These are phyloP conservation scores for Penicillium paxilli DNA, from an alignment of 495 filamentous ascomycete species.

Conservation along the genomic window DNA sequence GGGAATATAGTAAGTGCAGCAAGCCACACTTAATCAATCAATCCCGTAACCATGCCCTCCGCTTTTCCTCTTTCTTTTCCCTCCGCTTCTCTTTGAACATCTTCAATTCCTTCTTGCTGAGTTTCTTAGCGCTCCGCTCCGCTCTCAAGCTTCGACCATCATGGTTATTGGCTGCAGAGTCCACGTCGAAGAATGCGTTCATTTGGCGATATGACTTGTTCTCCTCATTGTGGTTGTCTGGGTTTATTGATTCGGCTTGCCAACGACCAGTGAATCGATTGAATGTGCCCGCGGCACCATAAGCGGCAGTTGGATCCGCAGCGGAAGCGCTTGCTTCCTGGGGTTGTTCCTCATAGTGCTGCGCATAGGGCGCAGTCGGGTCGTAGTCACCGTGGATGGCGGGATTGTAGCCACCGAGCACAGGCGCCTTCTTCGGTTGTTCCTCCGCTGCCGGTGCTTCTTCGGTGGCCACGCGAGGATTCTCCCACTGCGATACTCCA, in stretches of 20 bases:
- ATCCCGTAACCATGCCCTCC: conserved; percentile 87
- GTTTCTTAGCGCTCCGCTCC: conserved; percentile 81
- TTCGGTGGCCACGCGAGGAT: conserved; percentile 70
- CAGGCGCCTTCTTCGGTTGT: conserved; percentile 22
- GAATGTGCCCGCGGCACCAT: conserved; percentile 72
- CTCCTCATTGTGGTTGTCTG: conserved; percentile 83
- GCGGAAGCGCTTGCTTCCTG: conserved; percentile 24
- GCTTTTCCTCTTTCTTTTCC: conserved; percentile 92
- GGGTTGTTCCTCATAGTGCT: conserved; percentile 43
- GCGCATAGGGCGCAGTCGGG: conserved; percentile 87
- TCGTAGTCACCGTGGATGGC: conserved; percentile 96
- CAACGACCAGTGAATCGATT: conserved; percentile 92
- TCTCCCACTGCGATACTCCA: conserved; percentile 78
- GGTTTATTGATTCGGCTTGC: conserved; percentile 61
- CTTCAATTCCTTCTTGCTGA: conserved; percentile 82
- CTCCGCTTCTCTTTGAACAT: conserved; percentile 70
- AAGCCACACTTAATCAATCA: conserved; percentile 6
- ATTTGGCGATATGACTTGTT: conserved; percentile 87
- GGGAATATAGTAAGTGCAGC: not conserved
- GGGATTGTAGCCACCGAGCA: conserved; percentile 82
- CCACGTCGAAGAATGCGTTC: conserved; percentile 96
- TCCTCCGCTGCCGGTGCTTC: conserved; percentile 24
- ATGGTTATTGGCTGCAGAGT: conserved; percentile 91
- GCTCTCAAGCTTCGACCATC: conserved; percentile 90
- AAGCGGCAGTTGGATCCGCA: conserved; percentile 44